Conservation (phyloP, 129 eudicot genomes). For the Helianthus tuberosus region DNA sequence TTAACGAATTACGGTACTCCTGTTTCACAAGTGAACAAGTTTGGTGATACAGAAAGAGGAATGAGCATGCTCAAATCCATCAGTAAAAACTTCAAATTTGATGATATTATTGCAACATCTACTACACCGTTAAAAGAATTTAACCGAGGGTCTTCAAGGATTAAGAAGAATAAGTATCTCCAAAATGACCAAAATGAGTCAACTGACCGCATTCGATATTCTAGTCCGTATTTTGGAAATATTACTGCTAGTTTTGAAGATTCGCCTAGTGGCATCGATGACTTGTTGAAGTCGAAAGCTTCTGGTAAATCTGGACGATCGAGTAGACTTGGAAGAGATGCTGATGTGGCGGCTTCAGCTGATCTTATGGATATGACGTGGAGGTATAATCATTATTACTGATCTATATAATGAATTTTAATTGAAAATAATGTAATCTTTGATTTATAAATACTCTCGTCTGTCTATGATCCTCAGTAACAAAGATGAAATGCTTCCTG, state of each 20-base stretch:
- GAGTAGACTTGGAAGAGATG: slow-evolving; percentile 33
- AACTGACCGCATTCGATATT: slow-evolving; percentile 29
- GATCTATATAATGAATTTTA: not conserved
- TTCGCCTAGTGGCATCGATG: slow-evolving; percentile 37
- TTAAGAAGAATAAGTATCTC: slow-evolving; percentile 27
- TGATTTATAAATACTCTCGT: not conserved
- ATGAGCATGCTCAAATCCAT: slow-evolving; percentile 30
- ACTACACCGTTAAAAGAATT: slow-evolving; percentile 39
- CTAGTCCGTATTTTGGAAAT: slow-evolving; percentile 21
- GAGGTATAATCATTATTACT: slow-evolving; percentile 41
- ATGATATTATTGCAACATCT: slow-evolving; percentile 36
- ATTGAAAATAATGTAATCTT: not conserved
- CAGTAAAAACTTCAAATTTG: slow-evolving; percentile 36
- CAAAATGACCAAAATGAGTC: slow-evolving; percentile 48
- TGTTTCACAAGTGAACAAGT: slow-evolving; percentile 20
- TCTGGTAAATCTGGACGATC: slow-evolving; percentile 35
- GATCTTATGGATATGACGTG: slow-evolving; percentile 61
- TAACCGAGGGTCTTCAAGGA: slow-evolving; percentile 45
- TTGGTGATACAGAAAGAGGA: slow-evolving; percentile 33
- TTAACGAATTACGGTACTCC: slow-evolving; percentile 30
- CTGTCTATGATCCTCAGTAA: slow-evolving; percentile 43
- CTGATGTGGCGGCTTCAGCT: slow-evolving; percentile 22
- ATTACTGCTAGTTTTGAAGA: slow-evolving; percentile 36
- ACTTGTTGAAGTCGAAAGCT: slow-evolving; percentile 26
- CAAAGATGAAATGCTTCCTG: slow-evolving; percentile 39